Conservation (phyloP, 192 early-diverging fungal species). For the Chytriomyces sp. region DNA sequence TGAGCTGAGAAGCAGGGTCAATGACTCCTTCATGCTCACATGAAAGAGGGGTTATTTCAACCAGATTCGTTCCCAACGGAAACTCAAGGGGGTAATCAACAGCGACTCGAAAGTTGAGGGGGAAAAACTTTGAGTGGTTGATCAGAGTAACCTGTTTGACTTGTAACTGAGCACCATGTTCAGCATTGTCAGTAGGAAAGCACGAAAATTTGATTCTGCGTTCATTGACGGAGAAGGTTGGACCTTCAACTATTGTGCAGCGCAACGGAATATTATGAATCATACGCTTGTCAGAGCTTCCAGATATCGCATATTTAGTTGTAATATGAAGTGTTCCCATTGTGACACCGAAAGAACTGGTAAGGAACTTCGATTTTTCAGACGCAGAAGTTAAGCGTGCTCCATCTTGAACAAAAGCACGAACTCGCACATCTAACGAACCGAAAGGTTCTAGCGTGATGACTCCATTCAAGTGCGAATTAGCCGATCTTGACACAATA, state of each 20-base stretch:
- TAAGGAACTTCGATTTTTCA: conserved; percentile 50
- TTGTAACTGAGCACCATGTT: conserved; percentile 3
- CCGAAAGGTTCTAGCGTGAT: conserved; percentile 68
- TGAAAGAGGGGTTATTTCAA: conserved; percentile 63
- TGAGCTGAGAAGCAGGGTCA: conserved; percentile 59
- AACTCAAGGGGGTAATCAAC: conserved; percentile 81
- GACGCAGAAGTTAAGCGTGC: conserved; percentile 57
- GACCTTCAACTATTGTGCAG: conserved; percentile 65
- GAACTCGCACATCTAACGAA: conserved; percentile 67
- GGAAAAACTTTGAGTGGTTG: conserved; percentile 67
- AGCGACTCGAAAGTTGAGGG: conserved; percentile 67
- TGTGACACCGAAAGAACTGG: conserved; percentile 61
- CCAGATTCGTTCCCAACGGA: conserved; percentile 53
- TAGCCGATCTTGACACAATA: conserved; percentile 77
- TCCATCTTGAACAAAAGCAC: conserved; percentile 66
- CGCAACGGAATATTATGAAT: conserved; percentile 69
- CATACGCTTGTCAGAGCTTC: conserved; percentile 33
- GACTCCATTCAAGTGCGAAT: conserved; percentile 72
- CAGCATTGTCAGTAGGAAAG: conserved; percentile 1
- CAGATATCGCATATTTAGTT: conserved; percentile 47
- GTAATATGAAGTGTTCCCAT: conserved; percentile 73
- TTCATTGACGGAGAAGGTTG: conserved; percentile 70
- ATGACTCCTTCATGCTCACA: conserved; percentile 59
- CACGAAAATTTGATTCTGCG: conserved; percentile 65
- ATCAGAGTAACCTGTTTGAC: conserved; percentile 49